A percentile compares a stretch with the other conserved stretches of the same genome.
Evolutionary conservation across 257 asterid genomes (phyloP).

Genomic region (Salvia miltiorrhiza): DNA sequence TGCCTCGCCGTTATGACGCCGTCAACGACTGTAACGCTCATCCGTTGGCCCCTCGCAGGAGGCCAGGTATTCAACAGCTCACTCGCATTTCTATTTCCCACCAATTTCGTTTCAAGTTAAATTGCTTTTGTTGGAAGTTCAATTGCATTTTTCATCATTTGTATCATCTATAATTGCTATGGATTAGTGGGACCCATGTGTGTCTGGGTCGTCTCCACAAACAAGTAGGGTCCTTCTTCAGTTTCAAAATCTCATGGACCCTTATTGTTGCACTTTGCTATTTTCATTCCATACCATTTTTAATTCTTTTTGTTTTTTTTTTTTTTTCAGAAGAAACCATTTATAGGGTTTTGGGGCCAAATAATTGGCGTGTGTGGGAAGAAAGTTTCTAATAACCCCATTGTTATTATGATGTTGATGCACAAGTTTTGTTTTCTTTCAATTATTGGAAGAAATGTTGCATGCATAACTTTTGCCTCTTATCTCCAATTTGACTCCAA

Average conservation of each 20-base stretch:
- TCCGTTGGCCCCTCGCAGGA: conserved; percentile 38
- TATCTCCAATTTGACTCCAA: conserved; percentile 2
- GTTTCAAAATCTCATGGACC: not conserved
- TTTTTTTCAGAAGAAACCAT: not conserved
- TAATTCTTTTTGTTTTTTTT: not conserved
- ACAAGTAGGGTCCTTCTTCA: not conserved
- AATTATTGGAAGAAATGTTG: no score
- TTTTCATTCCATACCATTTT: conserved; percentile 3
- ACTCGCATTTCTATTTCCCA: not conserved
- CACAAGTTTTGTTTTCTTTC: not conserved
- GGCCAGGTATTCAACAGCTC: conserved; percentile 47
- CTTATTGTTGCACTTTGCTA: not conserved
- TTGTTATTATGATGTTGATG: not conserved
- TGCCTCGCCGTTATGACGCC: conserved; percentile 52
- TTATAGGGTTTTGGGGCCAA: conserved; percentile 1
- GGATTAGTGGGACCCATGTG: conserved; percentile 11
- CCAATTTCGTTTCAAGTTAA: not conserved
- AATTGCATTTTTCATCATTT: no score
- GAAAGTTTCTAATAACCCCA: not conserved
- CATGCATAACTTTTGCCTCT: not conserved
- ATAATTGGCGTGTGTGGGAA: not conserved
- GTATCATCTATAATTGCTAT: not conserved
- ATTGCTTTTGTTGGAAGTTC: not conserved
- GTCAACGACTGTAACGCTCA: not conserved
- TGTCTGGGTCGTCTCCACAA: not conserved